A percentile compares a stretch with the other conserved stretches of the same genome.
These are phyloP conservation scores for Asterionellopsis glacialis DNA, from an alignment of 108 stramenopile species.

Conservation along the genomic window DNA sequence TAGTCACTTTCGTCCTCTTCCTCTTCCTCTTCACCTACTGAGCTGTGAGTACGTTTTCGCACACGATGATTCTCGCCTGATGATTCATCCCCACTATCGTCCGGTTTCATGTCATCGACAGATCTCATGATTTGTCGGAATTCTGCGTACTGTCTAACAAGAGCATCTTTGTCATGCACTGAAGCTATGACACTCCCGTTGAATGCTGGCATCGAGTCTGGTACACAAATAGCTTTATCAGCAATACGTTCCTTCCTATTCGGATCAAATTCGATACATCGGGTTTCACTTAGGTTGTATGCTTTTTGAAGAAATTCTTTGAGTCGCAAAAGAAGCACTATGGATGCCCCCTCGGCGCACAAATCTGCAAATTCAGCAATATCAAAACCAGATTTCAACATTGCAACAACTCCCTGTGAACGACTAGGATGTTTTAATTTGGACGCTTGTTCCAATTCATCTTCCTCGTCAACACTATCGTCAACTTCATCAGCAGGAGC, in stretches of 20 bases:
- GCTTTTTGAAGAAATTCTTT: constrained; percentile 60
- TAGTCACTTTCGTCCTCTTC: too few species aligned
- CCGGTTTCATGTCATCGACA: constrained; percentile 3
- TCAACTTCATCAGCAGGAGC: constrained; percentile 41
- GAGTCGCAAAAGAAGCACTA: constrained; percentile 62
- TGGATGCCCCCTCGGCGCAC: constrained; percentile 52
- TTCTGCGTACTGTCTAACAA: constrained; percentile 51
- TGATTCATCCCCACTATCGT: constrained; percentile 1
- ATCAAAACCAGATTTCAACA: constrained; percentile 26
- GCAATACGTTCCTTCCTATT: constrained; percentile 49
- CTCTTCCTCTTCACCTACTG: too few species aligned
- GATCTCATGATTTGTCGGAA: constrained; percentile 45
- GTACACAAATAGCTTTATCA: constrained; percentile 26
- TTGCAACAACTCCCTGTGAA: constrained; percentile 33
- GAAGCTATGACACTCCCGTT: neutral
- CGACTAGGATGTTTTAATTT: constrained; percentile 26
- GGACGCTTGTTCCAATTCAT: constrained; percentile 56
- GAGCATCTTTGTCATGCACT: constrained; percentile 13
- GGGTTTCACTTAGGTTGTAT: constrained; percentile 69
- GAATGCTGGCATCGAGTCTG: constrained; percentile 17
- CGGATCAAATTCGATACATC: constrained; percentile 65
- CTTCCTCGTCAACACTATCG: constrained; percentile 62
- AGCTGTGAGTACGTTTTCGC: neutral
- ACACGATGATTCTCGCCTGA: neutral
- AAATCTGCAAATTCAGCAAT: constrained; percentile 29